phyloP scores from a whole-genome alignment of 495 filamentous ascomycete species.

The Usnea hakonensis region DNA sequence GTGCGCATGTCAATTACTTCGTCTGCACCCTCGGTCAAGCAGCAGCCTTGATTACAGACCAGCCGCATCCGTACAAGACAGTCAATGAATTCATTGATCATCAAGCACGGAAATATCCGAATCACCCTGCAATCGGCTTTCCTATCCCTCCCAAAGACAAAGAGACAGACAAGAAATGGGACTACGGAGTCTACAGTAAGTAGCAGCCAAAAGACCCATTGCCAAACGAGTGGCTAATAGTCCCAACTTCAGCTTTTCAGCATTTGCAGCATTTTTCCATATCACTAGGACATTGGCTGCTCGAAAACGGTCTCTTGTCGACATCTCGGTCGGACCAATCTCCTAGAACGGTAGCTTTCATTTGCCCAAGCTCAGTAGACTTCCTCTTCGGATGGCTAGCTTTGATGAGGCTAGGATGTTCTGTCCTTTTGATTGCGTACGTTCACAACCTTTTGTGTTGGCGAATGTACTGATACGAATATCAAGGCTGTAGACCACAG shows the following conservation, averaged over 20 bases:
- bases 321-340: background rate
- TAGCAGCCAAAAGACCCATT: background rate
- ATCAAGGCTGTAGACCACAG: constrained; percentile 37
- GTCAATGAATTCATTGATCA: constrained; percentile 39
- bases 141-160: constrained; percentile 16
- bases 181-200: constrained; percentile 21
- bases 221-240: background rate
- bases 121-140: constrained; percentile 41
- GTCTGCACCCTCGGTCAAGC: constrained; percentile 46
- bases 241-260: background rate
- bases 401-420: constrained; percentile 40
- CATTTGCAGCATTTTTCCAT: constrained; percentile 3
- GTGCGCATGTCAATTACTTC: constrained; percentile 37
- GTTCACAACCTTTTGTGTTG: background rate
- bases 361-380: constrained; percentile 41
- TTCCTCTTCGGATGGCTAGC: constrained; percentile 48
- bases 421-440: constrained; percentile 46
- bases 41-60: constrained; percentile 23
- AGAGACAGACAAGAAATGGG: constrained; percentile 16
- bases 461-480: background rate
- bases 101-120: constrained; percentile 30
- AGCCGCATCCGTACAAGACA: constrained; percentile 30
- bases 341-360: constrained; percentile 33
- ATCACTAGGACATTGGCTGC: background rate
- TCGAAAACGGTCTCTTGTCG: constrained; percentile 8